Evolutionary conservation across 2,329 filamentous ascomycete genomes (phyloP).

Genomic region (Neofusicoccum laricinum): DNA sequence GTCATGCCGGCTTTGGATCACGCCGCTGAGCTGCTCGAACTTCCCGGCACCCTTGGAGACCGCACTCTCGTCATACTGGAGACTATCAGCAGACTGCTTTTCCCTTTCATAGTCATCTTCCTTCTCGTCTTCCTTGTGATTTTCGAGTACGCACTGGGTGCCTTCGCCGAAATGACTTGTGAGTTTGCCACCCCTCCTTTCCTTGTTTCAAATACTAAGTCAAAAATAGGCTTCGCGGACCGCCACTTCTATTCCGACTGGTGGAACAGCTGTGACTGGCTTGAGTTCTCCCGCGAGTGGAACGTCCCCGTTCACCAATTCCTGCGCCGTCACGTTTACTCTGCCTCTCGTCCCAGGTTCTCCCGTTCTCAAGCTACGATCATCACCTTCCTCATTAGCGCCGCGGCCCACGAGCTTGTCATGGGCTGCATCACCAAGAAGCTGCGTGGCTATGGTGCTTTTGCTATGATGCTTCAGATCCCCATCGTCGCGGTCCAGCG

Average conservation of each 20-base stretch:
- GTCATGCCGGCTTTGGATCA: conserved; percentile 85
- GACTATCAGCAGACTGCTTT: conserved; percentile 85
- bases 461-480: conserved; percentile 94
- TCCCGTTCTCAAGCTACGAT: conserved; percentile 75
- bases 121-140: conserved; percentile 96
- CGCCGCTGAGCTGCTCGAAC: conserved; percentile 56
- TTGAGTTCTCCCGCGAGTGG: conserved; percentile 95
- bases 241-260: conserved; percentile 84
- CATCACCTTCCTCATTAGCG: conserved; percentile 88
- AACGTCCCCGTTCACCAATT: conserved; percentile 98
- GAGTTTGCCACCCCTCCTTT: conserved; percentile 22
- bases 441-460: conserved; percentile 86
- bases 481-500: conserved; percentile 92
- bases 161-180: conserved; percentile 87
- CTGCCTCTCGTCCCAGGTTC: conserved; percentile 72
- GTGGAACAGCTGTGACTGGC: conserved; percentile 79
- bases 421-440: conserved; percentile 99
- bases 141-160: conserved; percentile 93
- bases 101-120: conserved; percentile 96
- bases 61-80: conserved; percentile 78
- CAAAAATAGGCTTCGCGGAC: conserved; percentile 68
- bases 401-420: conserved; percentile 87
- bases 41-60: conserved; percentile 56
- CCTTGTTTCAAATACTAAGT: conserved; percentile 18
- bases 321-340: conserved; percentile 90